Evolutionary conservation across 257 asterid genomes (phyloP).

Genomic region (Avicennia marina): DNA sequence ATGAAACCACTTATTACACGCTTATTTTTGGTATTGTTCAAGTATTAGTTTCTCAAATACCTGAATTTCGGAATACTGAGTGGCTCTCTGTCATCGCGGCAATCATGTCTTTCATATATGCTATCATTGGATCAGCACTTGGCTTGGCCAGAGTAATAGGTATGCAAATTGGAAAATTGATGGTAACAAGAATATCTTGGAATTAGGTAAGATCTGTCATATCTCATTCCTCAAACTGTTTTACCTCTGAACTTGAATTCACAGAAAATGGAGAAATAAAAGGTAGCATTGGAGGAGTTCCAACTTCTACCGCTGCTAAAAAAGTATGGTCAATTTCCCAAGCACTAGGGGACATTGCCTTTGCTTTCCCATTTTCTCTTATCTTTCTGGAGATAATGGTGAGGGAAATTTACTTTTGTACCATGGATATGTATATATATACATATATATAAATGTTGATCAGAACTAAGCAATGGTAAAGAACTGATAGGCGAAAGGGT

Average conservation of each 20-base stretch:
- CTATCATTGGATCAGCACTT: constrained; percentile 60
- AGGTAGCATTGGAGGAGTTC: constrained; percentile 63
- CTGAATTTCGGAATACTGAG: constrained; percentile 56
- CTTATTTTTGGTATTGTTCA: constrained; percentile 56
- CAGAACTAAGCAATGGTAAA: too few species aligned
- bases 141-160: constrained; percentile 76
- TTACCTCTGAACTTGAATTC: not conserved
- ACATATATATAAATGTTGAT: too few species aligned
- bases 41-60: constrained; percentile 59
- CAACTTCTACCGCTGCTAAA: constrained; percentile 30
- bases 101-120: constrained; percentile 64
- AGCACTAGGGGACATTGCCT: constrained; percentile 76
- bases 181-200: not conserved
- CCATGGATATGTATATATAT: not conserved
- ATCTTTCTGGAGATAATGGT: constrained; percentile 76
- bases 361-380: constrained; percentile 65
- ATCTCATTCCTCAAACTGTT: not conserved
- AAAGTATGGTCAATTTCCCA: constrained; percentile 57
- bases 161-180: constrained; percentile 8
- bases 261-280: constrained; percentile 61
- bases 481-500: too few species aligned
- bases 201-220: not conserved
- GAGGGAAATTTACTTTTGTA: not conserved
- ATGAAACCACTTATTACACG: constrained; percentile 38
- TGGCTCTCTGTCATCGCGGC: constrained; percentile 75